A percentile compares a stretch with the other conserved stretches of the same genome.
Evolutionary conservation across 306 rosid species (phyloP).

Genomic region (Dryas octopetala): DNA sequence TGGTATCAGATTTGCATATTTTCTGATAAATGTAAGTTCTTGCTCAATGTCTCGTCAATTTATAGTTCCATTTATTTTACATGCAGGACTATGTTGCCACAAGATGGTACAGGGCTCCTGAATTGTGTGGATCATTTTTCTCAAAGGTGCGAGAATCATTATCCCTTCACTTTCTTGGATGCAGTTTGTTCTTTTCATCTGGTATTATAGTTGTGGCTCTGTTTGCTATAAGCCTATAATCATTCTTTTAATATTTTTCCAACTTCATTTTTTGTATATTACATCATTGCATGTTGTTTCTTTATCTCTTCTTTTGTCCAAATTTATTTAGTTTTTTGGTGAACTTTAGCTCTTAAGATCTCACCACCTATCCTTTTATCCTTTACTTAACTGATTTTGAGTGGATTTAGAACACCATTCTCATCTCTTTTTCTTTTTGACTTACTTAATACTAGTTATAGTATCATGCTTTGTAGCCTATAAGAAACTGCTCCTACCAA

Average conservation of each 20-base stretch:
- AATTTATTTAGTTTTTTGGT: not conserved
- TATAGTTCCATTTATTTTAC: slow-evolving; percentile 28
- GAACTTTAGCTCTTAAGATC: not conserved
- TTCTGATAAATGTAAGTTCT: not conserved
- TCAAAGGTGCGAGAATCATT: slow-evolving; percentile 68
- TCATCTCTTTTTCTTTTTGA: not conserved
- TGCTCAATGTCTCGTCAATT: not conserved
- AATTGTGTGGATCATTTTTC: slow-evolving; percentile 96
- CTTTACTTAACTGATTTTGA: not conserved
- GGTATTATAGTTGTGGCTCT: not conserved
- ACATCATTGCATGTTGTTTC: slow-evolving; percentile 3
- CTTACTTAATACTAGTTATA: not conserved
- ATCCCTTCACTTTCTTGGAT: slow-evolving; percentile 9
- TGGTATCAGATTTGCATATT: not conserved
- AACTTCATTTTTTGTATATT: not conserved
- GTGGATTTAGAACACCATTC: not conserved
- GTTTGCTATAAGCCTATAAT: not conserved
- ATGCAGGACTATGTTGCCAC: slow-evolving; percentile 96
- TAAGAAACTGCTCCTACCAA: not conserved
- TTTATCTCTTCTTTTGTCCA: not conserved
- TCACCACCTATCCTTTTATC: not conserved
- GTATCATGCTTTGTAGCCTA: not conserved
- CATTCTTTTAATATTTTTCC: not conserved
- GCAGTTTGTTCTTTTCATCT: slow-evolving; percentile 16
- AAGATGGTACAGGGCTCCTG: slow-evolving; percentile 99